phyloP scores from a whole-genome alignment of 2,329 filamentous ascomycete genomes.

The Didymella arachidicola region DNA sequence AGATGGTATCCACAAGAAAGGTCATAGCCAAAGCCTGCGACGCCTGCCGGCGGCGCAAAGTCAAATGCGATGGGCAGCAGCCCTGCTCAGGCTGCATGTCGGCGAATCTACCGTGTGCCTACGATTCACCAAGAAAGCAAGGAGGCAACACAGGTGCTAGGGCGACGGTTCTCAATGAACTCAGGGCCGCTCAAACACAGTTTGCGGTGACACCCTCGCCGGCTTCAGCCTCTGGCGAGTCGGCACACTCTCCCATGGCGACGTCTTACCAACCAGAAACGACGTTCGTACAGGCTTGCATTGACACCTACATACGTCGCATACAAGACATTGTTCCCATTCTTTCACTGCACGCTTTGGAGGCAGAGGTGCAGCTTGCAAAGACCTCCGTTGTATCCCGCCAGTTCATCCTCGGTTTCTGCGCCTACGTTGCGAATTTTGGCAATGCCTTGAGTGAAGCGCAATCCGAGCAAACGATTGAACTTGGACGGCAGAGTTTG shows the following conservation, averaged over 20 bases:
- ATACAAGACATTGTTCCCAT: slow-evolving; percentile 64
- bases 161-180: slow-evolving; percentile 77
- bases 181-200: slow-evolving; percentile 67
- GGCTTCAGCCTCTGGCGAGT: neutral
- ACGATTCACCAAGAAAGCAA: slow-evolving; percentile 77
- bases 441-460: slow-evolving; percentile 24
- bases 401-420: slow-evolving; percentile 49
- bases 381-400: slow-evolving; percentile 33
- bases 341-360: slow-evolving; percentile 30
- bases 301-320: slow-evolving; percentile 73
- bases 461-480: neutral
- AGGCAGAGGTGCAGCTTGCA: slow-evolving; percentile 31
- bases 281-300: slow-evolving; percentile 70
- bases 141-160: slow-evolving; percentile 78
- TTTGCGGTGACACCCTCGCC: neutral
- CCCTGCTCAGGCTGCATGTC: slow-evolving; percentile 75
- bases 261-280: slow-evolving; percentile 5
- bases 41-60: slow-evolving; percentile 76
- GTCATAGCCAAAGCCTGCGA: slow-evolving; percentile 66
- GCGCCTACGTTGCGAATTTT: slow-evolving; percentile 48
- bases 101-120: slow-evolving; percentile 68
- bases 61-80: slow-evolving; percentile 75
- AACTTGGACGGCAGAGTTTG: slow-evolving; percentile 30
- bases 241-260: neutral
- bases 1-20: slow-evolving; percentile 14